Percentiles rank a stretch among this genome's conserved stretches.
Conservation (phyloP, 768 basidiomycete genomes). For the Cystofilobasidium bisporidii region DNA sequence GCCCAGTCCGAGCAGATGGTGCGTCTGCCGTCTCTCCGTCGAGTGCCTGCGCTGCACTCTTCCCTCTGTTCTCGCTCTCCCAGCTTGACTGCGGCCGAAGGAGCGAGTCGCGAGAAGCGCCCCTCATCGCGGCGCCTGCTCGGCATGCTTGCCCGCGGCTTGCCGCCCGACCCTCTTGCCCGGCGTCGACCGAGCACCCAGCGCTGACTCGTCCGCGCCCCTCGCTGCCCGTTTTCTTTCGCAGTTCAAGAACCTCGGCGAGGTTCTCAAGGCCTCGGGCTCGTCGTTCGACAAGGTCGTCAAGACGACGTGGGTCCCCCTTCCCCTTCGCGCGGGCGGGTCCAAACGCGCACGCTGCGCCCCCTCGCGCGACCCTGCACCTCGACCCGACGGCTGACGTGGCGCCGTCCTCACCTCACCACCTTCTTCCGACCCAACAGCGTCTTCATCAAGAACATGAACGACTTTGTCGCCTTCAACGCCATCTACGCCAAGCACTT, state of each 20-base stretch:
- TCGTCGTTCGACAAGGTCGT: conserved; percentile 69
- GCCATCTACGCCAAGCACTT: conserved; percentile 49
- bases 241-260: conserved; percentile 65
- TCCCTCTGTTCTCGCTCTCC: too few species aligned
- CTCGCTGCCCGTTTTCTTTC: not conserved
- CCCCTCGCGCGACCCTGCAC: not conserved
- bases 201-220: not conserved
- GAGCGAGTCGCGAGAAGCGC: too few species aligned
- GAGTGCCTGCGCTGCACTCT: too few species aligned
- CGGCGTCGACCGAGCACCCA: too few species aligned
- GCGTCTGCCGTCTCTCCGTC: too few species aligned
- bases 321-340: not conserved
- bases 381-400: too few species aligned
- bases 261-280: conserved; percentile 71
- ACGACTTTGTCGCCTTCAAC: conserved; percentile 57
- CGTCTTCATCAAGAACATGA: conserved; percentile 83
- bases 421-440: not conserved
- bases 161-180: too few species aligned
- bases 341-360: not conserved
- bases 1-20: conserved; percentile 31
- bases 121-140: too few species aligned
- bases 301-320: conserved; percentile 70
- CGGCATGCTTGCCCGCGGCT: too few species aligned
- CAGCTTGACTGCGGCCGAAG: conserved; percentile 1
- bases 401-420: not conserved